Percentiles rank a stretch among this genome's conserved stretches.
phyloP scores from a whole-genome alignment of 1,139 yeast genomes.

The Lizanozyma gosingica region DNA sequence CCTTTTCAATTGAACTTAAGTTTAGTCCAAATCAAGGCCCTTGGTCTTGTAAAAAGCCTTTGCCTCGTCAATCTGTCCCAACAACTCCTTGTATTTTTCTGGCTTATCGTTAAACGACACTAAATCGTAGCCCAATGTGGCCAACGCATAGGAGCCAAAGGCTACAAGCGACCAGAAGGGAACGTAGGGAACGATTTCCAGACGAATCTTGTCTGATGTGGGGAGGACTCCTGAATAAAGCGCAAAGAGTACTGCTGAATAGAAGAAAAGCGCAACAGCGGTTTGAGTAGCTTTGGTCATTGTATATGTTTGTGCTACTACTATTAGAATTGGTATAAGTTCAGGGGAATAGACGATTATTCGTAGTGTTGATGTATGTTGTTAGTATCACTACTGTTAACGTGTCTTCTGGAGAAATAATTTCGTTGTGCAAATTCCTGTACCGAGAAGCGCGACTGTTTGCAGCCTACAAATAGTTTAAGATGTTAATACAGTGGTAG shows the following conservation, averaged over 20 bases:
- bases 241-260: slow-evolving; percentile 47
- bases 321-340: too few species aligned
- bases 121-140: slow-evolving; percentile 64
- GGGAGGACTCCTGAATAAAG: slow-evolving; percentile 50
- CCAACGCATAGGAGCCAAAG: slow-evolving; percentile 68
- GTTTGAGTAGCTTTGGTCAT: slow-evolving; percentile 74
- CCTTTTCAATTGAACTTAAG: too few species aligned
- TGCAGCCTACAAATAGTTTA: too few species aligned
- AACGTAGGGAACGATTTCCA: slow-evolving; percentile 54
- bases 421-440: too few species aligned
- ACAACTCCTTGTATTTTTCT: slow-evolving; percentile 56
- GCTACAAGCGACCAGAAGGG: slow-evolving; percentile 69
- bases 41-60: slow-evolving; percentile 47
- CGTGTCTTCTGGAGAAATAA: background rate
- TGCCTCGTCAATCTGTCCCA: slow-evolving; percentile 59
- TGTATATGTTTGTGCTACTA: slow-evolving; percentile 2
- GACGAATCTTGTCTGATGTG: slow-evolving; percentile 36
- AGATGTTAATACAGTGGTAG: too few species aligned
- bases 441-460: too few species aligned
- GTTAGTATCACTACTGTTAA: too few species aligned
- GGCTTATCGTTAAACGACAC: slow-evolving; percentile 67
- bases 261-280: slow-evolving; percentile 34
- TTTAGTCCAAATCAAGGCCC: slow-evolving; percentile 45
- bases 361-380: too few species aligned
- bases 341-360: too few species aligned